phyloP scores from a whole-genome alignment of 2,329 filamentous ascomycete species.

The Mollisiaceae sp. region DNA sequence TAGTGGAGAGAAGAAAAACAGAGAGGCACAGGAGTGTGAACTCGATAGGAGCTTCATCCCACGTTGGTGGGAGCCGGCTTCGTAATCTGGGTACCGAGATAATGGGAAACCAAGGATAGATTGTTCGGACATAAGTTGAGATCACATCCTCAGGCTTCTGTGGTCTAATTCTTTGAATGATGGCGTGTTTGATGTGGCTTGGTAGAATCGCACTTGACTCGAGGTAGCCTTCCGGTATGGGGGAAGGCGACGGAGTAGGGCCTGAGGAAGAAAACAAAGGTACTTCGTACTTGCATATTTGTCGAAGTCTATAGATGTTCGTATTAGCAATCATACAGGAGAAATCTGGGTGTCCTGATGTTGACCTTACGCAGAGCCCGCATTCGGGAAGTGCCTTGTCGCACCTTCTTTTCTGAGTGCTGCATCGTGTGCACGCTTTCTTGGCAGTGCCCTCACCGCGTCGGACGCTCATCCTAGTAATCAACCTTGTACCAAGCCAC shows the following conservation, averaged over 20 bases:
- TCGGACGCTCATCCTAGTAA: slow-evolving; percentile 22
- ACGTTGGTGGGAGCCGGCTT: slow-evolving; percentile 25
- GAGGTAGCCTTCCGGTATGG: slow-evolving; percentile 20
- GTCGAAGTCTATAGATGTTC: slow-evolving; percentile 25
- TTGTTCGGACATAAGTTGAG: slow-evolving; percentile 20
- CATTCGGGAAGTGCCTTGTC: slow-evolving; percentile 31
- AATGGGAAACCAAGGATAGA: slow-evolving; percentile 33
- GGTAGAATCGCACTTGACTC: slow-evolving; percentile 15
- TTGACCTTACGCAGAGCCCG: slow-evolving; percentile 29
- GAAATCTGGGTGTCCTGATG: slow-evolving; percentile 12
- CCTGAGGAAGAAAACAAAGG: not conserved
- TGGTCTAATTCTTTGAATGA: slow-evolving; percentile 25
- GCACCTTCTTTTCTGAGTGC: slow-evolving; percentile 31
- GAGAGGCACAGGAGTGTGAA: slow-evolving; percentile 26
- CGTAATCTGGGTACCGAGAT: slow-evolving; percentile 23
- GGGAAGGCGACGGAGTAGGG: slow-evolving; percentile 13
- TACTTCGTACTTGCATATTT: slow-evolving; percentile 26
- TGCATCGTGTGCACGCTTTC: slow-evolving; percentile 33
- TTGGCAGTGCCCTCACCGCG: slow-evolving; percentile 18
- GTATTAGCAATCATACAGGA: slow-evolving; percentile 20
- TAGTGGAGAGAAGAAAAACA: slow-evolving; percentile 28
- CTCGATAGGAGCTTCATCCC: slow-evolving; percentile 29
- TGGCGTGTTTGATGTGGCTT: slow-evolving; percentile 24
- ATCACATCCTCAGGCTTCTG: slow-evolving; percentile 23
- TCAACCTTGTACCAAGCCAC: not conserved